phyloP scores from a whole-genome alignment of 2,329 filamentous ascomycete species.

The Penicillium sp. region DNA sequence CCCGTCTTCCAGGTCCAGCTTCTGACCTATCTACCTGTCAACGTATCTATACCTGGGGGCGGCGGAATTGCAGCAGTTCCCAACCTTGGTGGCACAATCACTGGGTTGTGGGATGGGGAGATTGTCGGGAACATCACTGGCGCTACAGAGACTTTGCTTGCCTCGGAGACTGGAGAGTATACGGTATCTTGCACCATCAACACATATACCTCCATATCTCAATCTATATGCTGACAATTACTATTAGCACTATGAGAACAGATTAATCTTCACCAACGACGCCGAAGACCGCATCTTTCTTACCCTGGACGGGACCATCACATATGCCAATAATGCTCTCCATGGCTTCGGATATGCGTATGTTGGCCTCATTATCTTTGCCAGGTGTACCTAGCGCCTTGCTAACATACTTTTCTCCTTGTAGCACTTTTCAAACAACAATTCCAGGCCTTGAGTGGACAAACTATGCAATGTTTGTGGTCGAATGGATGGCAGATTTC shows the following conservation, averaged over 20 bases:
- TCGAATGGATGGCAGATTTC: constrained; percentile 9
- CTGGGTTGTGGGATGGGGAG: constrained; percentile 2
- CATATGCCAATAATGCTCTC: constrained; percentile 9
- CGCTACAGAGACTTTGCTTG: constrained; percentile 1
- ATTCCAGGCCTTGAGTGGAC: constrained; percentile 3
- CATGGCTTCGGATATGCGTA: constrained; percentile 12
- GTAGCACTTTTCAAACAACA: constrained; percentile 1
- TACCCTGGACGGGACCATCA: not conserved
- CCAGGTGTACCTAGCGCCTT: not conserved
- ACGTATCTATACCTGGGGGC: not conserved
- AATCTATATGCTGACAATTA: not conserved
- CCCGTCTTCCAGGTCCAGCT: constrained; percentile 9
- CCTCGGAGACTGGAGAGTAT: constrained; percentile 6
- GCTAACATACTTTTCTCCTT: not conserved
- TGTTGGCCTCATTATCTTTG: not conserved
- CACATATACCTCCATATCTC: not conserved
- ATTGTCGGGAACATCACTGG: constrained; percentile 6
- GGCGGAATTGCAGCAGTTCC: not conserved
- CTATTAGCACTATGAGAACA: constrained; percentile 6
- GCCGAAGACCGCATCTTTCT: constrained; percentile 5
- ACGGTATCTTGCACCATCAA: not conserved
- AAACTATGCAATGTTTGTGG: constrained; percentile 9
- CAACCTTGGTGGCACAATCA: constrained; percentile 5
- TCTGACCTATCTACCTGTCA: not conserved
- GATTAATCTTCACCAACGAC: not conserved